Conservation (phyloP, 2,329 filamentous ascomycete species). For the Ophiostoma pallidulum region DNA sequence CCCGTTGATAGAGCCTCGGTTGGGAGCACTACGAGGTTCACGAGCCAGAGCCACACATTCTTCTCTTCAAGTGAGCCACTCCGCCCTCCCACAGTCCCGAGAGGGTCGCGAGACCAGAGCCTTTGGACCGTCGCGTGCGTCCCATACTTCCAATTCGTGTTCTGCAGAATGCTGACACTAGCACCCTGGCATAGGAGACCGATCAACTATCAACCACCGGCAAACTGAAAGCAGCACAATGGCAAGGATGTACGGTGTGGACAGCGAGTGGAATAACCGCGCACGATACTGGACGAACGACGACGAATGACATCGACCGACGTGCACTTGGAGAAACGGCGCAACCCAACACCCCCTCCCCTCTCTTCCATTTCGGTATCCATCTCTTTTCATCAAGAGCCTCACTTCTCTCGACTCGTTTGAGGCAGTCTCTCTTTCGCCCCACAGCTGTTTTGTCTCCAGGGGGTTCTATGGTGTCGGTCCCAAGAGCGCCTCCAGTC, state of each 20-base stretch:
- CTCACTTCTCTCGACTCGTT: not conserved
- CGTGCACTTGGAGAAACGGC: too few species aligned
- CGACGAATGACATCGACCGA: not conserved
- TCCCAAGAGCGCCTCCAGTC: too few species aligned
- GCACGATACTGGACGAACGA: not conserved
- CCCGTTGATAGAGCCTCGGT: constrained; percentile 65
- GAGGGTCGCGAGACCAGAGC: too few species aligned
- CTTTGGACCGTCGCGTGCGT: too few species aligned
- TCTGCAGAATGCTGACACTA: not conserved
- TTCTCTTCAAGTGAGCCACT: constrained; percentile 90
- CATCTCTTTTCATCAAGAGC: not conserved
- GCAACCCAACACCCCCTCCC: too few species aligned
- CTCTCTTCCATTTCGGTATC: too few species aligned
- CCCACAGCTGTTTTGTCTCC: too few species aligned
- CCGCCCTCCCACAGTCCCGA: too few species aligned
- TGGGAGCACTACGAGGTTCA: constrained; percentile 99
- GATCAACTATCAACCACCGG: constrained; percentile 71
- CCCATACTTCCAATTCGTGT: not conserved
- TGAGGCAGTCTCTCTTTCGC: too few species aligned
- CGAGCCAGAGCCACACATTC: constrained; percentile 95
- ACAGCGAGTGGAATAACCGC: not conserved
- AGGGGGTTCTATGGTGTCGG: too few species aligned
- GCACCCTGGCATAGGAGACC: constrained; percentile 51
- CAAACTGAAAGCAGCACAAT: constrained; percentile 10
- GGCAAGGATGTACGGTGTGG: too few species aligned